phyloP scores from a whole-genome alignment of 345 rosid species.

The Lagerstroemia speciosa region DNA sequence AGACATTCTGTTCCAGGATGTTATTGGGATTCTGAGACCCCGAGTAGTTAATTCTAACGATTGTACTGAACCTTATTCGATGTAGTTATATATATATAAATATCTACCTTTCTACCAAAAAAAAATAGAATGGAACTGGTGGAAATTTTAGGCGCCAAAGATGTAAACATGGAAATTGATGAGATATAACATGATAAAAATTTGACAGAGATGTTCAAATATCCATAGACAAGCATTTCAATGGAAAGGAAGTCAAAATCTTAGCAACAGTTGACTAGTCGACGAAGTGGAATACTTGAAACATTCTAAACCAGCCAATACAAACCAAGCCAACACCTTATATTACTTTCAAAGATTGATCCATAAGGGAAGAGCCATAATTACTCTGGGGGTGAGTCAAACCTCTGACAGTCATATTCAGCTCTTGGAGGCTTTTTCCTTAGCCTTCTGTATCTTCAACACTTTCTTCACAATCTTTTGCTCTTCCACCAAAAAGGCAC shows the following conservation, averaged over 20 bases:
- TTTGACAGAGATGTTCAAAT: constrained; percentile 3
- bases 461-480: constrained; percentile 82
- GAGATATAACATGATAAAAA: constrained; percentile 1
- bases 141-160: neutral
- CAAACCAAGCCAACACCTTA: constrained; percentile 15
- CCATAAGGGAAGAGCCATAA: neutral
- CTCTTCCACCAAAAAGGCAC: constrained; percentile 76
- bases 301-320: constrained; percentile 6
- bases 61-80: no score
- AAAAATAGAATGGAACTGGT: neutral
- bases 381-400: constrained; percentile 10
- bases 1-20: no score
- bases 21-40: no score
- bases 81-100: no score
- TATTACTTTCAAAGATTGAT: constrained; percentile 4
- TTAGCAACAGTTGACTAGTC: constrained; percentile 17
- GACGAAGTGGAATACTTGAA: constrained; percentile 15
- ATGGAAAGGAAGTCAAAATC: constrained; percentile 15
- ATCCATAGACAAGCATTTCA: constrained; percentile 4
- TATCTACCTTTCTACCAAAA: no score
- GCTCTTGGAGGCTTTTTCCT: constrained; percentile 54
- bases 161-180: constrained; percentile 1
- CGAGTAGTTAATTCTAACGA: no score
- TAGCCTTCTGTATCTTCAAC: constrained; percentile 65
- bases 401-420: constrained; percentile 9